A percentile compares a stretch with the other conserved stretches of the same genome.
These are phyloP conservation scores for Pilobolus umbonatus DNA, from an alignment of 192 early-diverging fungal species.

Conservation along the genomic window DNA sequence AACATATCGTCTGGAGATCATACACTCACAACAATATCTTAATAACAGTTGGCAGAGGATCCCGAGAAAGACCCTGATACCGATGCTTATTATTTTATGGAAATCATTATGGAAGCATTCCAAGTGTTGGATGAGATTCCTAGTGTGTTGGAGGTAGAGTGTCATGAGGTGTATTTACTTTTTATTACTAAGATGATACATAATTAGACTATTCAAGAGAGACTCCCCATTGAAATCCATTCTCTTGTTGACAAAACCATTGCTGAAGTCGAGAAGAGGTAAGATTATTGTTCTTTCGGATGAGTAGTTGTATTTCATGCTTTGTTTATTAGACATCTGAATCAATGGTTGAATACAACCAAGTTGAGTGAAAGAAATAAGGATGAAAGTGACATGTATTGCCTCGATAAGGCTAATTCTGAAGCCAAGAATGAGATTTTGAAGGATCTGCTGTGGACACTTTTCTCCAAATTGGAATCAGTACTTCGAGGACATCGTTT, in stretches of 20 bases:
- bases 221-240: slow-evolving; percentile 64
- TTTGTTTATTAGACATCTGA: background rate
- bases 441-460: slow-evolving; percentile 68
- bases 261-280: slow-evolving; percentile 69
- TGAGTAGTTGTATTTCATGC: background rate
- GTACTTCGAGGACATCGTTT: slow-evolving; percentile 72
- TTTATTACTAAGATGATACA: slow-evolving; percentile 11
- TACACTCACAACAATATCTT: too few relatives aligned
- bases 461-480: slow-evolving; percentile 72
- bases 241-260: slow-evolving; percentile 70
- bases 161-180: too few relatives aligned
- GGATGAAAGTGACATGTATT: slow-evolving; percentile 42
- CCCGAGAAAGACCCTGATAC: slow-evolving; percentile 67
- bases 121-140: slow-evolving; percentile 51
- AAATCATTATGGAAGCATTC: slow-evolving; percentile 70
- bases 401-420: slow-evolving; percentile 43
- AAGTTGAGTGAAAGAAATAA: background rate
- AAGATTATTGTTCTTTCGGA: too few relatives aligned
- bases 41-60: slow-evolving; percentile 56
- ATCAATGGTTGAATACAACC: background rate
- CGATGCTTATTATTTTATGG: slow-evolving; percentile 72
- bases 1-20: background rate
- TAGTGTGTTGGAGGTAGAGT: slow-evolving; percentile 44
- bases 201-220: slow-evolving; percentile 61
- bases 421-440: slow-evolving; percentile 64